Evolutionary conservation across 176 grass and related monocot genomes (phyloP).

Genomic region (Eleusine indica): DNA sequence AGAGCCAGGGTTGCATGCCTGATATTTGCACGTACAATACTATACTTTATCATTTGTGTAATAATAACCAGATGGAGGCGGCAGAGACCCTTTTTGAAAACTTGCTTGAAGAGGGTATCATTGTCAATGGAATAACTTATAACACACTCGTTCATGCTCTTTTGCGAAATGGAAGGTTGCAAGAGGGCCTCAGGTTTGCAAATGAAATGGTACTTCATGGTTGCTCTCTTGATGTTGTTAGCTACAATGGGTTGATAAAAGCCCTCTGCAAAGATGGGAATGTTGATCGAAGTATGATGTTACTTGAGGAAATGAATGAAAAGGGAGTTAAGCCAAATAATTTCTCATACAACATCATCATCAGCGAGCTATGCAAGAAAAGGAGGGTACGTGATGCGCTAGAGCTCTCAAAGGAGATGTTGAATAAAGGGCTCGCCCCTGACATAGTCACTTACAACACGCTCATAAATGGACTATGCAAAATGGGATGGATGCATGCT

Average conservation of each 20-base stretch:
- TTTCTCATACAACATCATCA: slow-evolving; percentile 83
- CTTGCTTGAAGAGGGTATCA: slow-evolving; percentile 66
- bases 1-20: slow-evolving; percentile 65
- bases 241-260: slow-evolving; percentile 90
- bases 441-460: slow-evolving; percentile 96
- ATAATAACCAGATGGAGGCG: slow-evolving; percentile 60
- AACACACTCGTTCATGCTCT: slow-evolving; percentile 82
- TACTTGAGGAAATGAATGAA: slow-evolving; percentile 77
- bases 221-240: slow-evolving; percentile 73
- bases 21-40: slow-evolving; percentile 87
- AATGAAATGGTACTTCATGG: slow-evolving; percentile 84
- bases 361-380: slow-evolving; percentile 73
- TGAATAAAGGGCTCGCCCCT: slow-evolving; percentile 68
- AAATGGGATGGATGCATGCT: slow-evolving; percentile 71
- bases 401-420: slow-evolving; percentile 80
- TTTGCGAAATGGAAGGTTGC: slow-evolving; percentile 56
- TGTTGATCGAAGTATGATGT: slow-evolving; percentile 51
- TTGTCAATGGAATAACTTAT: slow-evolving; percentile 80
- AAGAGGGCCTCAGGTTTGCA: slow-evolving; percentile 63
- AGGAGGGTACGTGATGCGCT: slow-evolving; percentile 75
- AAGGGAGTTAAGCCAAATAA: slow-evolving; percentile 87
- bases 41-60: slow-evolving; percentile 79
- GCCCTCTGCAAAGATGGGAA: slow-evolving; percentile 76
- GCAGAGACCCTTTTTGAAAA: slow-evolving; percentile 66
- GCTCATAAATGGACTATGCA: slow-evolving; percentile 89